phyloP scores from a whole-genome alignment of 2,329 filamentous ascomycete genomes.

The Trichoderma sp. region DNA sequence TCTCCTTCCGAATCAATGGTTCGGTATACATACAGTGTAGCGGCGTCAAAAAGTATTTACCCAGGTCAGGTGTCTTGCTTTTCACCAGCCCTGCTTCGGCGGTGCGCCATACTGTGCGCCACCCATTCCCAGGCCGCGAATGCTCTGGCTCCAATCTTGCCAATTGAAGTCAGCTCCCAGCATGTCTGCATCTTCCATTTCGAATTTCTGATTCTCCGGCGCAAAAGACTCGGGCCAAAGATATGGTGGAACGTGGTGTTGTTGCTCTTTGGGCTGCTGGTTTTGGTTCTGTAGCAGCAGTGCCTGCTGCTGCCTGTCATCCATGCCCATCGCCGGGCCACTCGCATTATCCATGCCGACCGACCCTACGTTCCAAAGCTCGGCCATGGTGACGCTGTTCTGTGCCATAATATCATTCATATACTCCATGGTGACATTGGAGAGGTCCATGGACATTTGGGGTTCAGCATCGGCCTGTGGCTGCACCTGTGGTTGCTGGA shows the following conservation, averaged over 20 bases:
- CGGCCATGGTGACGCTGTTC: constrained; percentile 38
- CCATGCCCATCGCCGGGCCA: neutral
- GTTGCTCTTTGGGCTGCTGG: constrained; percentile 36
- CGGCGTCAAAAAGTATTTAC: neutral
- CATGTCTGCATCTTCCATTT: constrained; percentile 41
- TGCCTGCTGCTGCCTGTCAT: constrained; percentile 2
- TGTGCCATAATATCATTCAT: constrained; percentile 42
- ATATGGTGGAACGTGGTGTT: constrained; percentile 42
- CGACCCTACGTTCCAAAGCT: constrained; percentile 35
- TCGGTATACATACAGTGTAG: neutral
- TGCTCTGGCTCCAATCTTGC: constrained; percentile 50
- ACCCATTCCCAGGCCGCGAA: constrained; percentile 42
- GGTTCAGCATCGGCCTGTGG: neutral
- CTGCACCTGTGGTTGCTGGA: neutral
- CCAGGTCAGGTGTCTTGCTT: neutral
- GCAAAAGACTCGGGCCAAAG: constrained; percentile 44
- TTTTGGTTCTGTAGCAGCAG: constrained; percentile 28
- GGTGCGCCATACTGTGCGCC: constrained; percentile 29
- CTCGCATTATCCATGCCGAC: constrained; percentile 11
- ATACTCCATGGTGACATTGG: constrained; percentile 36
- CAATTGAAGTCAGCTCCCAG: constrained; percentile 49
- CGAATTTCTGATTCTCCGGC: constrained; percentile 32
- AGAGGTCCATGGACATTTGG: constrained; percentile 32
- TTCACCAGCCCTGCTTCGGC: constrained; percentile 29
- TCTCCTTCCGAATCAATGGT: neutral